Evolutionary conservation across 2,329 filamentous ascomycete species (phyloP).

Genomic region (Curvularia eragrostidis): DNA sequence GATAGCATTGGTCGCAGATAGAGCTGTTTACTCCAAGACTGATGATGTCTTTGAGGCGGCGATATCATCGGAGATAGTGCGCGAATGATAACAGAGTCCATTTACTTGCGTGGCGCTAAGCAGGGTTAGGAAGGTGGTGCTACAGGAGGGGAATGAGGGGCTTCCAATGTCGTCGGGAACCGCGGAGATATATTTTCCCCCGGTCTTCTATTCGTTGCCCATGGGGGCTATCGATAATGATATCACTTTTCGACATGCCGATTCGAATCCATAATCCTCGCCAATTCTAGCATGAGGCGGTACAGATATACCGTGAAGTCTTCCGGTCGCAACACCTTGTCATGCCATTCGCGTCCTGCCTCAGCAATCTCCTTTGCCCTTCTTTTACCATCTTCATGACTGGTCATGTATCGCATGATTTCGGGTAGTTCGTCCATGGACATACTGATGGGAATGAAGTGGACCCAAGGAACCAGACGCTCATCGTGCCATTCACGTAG

Average conservation of each 20-base stretch:
- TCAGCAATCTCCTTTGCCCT: slow-evolving; percentile 30
- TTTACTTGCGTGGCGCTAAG: slow-evolving; percentile 11
- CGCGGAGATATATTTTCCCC: neutral
- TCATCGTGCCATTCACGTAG: slow-evolving; percentile 49
- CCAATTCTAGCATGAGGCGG: slow-evolving; percentile 30
- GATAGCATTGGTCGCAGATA: neutral
- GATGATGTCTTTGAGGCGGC: neutral
- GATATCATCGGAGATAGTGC: slow-evolving; percentile 14
- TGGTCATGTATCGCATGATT: slow-evolving; percentile 19
- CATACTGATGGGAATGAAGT: slow-evolving; percentile 42
- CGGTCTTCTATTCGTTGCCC: neutral
- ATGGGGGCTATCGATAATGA: neutral
- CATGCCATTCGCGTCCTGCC: slow-evolving; percentile 25
- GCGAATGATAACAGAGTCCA: slow-evolving; percentile 4
- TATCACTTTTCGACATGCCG: neutral
- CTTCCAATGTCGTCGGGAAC: neutral
- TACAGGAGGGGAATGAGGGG: slow-evolving; percentile 6
- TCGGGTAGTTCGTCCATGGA: slow-evolving; percentile 32
- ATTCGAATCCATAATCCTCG: slow-evolving; percentile 16
- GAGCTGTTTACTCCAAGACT: neutral
- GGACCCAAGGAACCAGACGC: slow-evolving; percentile 45
- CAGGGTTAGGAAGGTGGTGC: slow-evolving; percentile 17
- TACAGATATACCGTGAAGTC: slow-evolving; percentile 31
- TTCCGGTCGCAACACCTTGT: slow-evolving; percentile 6
- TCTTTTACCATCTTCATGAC: slow-evolving; percentile 17